phyloP scores from a whole-genome alignment of 202 grass and related monocot species.

The Alloteropsis angusta region DNA sequence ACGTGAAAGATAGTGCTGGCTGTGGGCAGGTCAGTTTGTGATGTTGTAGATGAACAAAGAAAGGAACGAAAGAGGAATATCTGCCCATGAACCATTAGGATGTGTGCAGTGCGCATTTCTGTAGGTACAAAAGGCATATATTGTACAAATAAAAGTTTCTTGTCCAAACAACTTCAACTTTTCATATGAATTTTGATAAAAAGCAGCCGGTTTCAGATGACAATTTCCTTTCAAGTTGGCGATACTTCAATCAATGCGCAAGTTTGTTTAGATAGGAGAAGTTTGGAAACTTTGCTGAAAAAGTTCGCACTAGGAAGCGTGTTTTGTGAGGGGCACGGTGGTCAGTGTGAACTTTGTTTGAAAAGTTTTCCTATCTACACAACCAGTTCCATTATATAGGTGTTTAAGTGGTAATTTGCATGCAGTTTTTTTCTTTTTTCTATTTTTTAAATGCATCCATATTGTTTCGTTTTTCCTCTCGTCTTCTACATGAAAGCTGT shows the following conservation, averaged over 20 bases:
- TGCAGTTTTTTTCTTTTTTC: neutral
- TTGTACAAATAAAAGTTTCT: neutral
- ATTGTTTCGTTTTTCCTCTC: neutral
- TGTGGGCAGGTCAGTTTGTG: neutral
- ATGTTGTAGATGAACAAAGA: neutral
- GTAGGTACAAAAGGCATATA: neutral
- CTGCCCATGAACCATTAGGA: neutral
- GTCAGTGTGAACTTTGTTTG: too few species aligned
- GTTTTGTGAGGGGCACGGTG: too few species aligned
- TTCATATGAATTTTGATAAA: neutral
- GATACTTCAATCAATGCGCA: neutral
- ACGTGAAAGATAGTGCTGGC: neutral
- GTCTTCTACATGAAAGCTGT: neutral
- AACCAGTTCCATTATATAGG: neutral
- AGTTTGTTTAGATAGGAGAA: neutral
- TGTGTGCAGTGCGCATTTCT: neutral
- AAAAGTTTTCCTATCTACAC: too few species aligned
- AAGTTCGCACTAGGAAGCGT: too few species aligned
- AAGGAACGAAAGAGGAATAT: neutral
- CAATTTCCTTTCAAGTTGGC: neutral
- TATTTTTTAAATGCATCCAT: neutral
- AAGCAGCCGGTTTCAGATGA: neutral
- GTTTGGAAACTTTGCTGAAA: too few species aligned
- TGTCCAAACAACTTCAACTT: neutral
- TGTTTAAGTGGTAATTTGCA: neutral